phyloP scores from a whole-genome alignment of 495 filamentous ascomycete genomes.

The Neurospora cerealis region DNA sequence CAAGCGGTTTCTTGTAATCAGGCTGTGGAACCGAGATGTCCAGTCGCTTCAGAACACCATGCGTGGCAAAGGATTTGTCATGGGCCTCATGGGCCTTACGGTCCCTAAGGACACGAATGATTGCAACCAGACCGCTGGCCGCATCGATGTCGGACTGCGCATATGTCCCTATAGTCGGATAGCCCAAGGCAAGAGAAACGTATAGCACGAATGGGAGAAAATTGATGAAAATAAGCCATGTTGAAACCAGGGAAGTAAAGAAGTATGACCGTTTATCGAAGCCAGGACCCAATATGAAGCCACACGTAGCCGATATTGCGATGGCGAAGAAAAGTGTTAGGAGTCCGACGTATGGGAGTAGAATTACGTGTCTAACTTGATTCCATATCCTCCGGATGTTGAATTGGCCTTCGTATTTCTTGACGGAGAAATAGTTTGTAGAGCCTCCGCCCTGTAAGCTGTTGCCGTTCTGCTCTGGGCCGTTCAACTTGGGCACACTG shows the following conservation, averaged over 20 bases:
- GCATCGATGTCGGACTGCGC: neutral
- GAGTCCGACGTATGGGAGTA: neutral
- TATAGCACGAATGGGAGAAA: fast-evolving
- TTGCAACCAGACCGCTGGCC: neutral
- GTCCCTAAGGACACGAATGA: neutral
- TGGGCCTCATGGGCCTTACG: neutral
- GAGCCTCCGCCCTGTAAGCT: neutral
- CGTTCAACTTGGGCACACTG: neutral
- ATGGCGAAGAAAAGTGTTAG: neutral
- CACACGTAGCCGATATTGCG: neutral
- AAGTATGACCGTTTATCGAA: fast-evolving
- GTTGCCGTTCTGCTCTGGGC: neutral
- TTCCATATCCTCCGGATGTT: neutral
- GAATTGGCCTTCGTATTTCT: neutral
- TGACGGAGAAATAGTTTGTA: neutral
- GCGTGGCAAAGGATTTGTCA: neutral
- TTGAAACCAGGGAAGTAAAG: neutral
- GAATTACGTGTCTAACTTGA: neutral
- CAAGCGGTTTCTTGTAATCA: neutral
- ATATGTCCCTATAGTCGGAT: neutral
- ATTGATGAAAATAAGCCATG: neutral
- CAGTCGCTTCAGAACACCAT: neutral
- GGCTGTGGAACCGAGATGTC: neutral
- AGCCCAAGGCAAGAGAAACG: neutral
- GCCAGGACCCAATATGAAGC: neutral